phyloP scores from a whole-genome alignment of 192 early-diverging fungal genomes.

The Coemansia erecta region DNA sequence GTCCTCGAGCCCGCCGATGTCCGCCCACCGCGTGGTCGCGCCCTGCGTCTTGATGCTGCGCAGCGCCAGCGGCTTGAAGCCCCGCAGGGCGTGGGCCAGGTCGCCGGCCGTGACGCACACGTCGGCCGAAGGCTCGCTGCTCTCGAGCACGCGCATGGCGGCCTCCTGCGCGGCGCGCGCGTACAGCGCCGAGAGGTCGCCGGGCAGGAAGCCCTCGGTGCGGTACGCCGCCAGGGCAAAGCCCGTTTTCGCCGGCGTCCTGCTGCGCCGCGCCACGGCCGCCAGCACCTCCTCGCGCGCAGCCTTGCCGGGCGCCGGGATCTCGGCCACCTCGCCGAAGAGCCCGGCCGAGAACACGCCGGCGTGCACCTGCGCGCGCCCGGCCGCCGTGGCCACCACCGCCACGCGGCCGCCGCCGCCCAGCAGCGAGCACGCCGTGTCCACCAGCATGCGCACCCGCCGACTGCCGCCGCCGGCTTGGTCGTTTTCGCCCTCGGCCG shows the following conservation, averaged over 20 bases:
- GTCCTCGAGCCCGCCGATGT: conserved; percentile 86
- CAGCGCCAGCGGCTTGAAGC: conserved; percentile 77
- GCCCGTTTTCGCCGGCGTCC: conserved; percentile 56
- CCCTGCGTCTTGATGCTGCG: conserved; percentile 75
- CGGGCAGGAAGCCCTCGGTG: conserved; percentile 87
- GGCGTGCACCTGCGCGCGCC: conserved; percentile 27
- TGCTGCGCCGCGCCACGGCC: conserved; percentile 60
- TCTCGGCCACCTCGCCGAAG: conserved; percentile 23
- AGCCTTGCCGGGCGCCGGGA: conserved; percentile 26
- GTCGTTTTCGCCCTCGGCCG: conserved; percentile 40
- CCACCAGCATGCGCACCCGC: conserved; percentile 19
- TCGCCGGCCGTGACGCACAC: conserved; percentile 61
- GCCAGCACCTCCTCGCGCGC: conserved; percentile 66
- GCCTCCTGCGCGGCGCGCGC: conserved; percentile 81
- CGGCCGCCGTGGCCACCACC: conserved; percentile 42
- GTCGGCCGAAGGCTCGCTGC: no score
- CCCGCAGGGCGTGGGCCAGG: conserved; percentile 70
- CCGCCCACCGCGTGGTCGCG: conserved; percentile 76
- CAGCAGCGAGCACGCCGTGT: conserved; percentile 9
- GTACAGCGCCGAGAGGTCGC: conserved; percentile 74
- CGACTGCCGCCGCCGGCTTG: conserved; percentile 23
- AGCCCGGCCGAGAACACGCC: conserved; percentile 20
- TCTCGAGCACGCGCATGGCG: conserved; percentile 62
- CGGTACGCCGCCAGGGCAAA: conserved; percentile 67
- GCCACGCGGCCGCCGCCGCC: conserved; percentile 10